Evolutionary conservation across 495 filamentous ascomycete species (phyloP).

Genomic region (Geoglossum glabrum): DNA sequence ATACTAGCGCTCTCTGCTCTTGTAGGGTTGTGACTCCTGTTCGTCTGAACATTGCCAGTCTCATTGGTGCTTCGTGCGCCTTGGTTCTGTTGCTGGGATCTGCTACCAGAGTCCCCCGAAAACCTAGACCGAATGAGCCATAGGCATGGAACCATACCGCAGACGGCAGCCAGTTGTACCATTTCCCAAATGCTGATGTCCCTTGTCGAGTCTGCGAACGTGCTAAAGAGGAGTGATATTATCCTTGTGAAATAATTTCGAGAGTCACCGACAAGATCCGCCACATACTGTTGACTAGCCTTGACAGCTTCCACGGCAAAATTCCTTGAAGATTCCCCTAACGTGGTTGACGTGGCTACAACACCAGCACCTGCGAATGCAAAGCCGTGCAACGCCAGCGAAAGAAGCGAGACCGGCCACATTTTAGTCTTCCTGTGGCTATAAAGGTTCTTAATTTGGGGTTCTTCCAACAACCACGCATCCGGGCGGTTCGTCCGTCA

Average conservation of each 20-base stretch:
- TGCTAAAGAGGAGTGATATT: neutral
- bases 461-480: neutral
- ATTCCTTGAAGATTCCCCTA: neutral
- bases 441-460: neutral
- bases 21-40: neutral
- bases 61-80: neutral
- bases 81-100: neutral
- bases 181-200: constrained; percentile 9
- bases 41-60: constrained; percentile 4
- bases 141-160: constrained; percentile 11
- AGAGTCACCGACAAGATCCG: neutral
- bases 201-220: neutral
- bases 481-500: neutral
- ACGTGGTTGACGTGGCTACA: neutral
- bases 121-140: constrained; percentile 7
- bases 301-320: neutral
- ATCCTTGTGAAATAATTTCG: neutral
- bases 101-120: constrained; percentile 5
- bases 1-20: neutral
- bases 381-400: neutral
- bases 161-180: constrained; percentile 12
- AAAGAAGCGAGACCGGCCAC: neutral
- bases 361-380: neutral
- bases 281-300: neutral
- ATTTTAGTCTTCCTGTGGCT: neutral